These are phyloP conservation scores for Wickerhamiella nectarea DNA, from an alignment of 805 yeast species.

Conservation along the genomic window DNA sequence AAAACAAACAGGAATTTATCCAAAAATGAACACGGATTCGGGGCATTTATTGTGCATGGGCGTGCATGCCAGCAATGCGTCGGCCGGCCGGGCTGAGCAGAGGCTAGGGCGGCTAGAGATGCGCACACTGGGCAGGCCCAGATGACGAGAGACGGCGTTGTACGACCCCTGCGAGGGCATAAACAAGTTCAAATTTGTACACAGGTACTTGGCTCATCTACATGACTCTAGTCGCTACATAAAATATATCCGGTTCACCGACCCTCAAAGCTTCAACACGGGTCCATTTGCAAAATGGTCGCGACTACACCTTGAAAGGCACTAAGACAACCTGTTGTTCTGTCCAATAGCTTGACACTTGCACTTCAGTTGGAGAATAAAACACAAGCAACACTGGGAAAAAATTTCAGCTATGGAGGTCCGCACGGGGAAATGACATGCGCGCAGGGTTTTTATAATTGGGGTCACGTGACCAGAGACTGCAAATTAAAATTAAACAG, in stretches of 20 bases:
- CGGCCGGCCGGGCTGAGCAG: too few species aligned
- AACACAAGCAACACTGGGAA: conserved; percentile 21
- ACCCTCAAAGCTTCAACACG: conserved; percentile 20
- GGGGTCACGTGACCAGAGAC: not conserved
- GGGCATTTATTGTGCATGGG: too few species aligned
- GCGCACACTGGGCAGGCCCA: too few species aligned
- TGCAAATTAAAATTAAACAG: too few species aligned
- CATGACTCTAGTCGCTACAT: not conserved
- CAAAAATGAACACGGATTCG: too few species aligned
- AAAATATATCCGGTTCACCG: conserved; percentile 23
- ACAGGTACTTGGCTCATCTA: not conserved
- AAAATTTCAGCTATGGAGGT: conserved; percentile 17
- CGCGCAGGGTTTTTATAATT: not conserved
- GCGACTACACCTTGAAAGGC: conserved; percentile 20
- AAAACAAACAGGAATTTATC: too few species aligned
- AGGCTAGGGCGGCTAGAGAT: too few species aligned
- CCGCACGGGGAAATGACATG: conserved; percentile 18
- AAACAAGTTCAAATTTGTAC: not conserved
- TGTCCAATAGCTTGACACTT: conserved; percentile 22
- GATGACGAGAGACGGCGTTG: too few species aligned
- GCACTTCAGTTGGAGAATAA: conserved; percentile 16
- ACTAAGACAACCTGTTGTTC: conserved; percentile 21
- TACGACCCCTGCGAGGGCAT: too few species aligned
- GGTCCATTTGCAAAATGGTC: conserved; percentile 11
- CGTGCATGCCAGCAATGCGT: too few species aligned